Evolutionary conservation across 371 early-diverging fungal species (phyloP).

Genomic region (Funneliformis caledonium): DNA sequence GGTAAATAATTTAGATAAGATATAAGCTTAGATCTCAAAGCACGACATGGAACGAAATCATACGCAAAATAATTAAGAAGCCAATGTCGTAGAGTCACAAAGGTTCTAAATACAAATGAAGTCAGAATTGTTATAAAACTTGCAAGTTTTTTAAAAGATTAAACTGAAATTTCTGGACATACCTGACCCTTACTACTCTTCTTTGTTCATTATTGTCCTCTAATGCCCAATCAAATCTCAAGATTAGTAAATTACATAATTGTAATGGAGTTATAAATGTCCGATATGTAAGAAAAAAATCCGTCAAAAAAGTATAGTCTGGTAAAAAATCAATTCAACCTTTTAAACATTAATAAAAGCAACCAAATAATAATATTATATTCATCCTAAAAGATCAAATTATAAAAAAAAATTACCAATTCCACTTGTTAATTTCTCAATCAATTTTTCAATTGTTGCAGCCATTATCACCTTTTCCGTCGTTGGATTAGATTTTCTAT

Average conservation of each 20-base stretch:
- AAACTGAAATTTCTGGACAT: not conserved
- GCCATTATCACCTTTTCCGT: conserved; percentile 51
- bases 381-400: not conserved
- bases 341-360: not conserved
- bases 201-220: conserved; percentile 59
- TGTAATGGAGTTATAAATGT: conserved; percentile 64
- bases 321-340: conserved; percentile 16
- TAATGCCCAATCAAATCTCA: conserved; percentile 68
- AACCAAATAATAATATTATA: not conserved
- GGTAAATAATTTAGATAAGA: conserved; percentile 50
- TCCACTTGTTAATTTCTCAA: conserved; percentile 65
- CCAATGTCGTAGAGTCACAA: conserved; percentile 73
- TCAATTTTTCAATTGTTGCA: conserved; percentile 66
- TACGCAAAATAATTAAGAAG: conserved; percentile 66
- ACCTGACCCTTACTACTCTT: conserved; percentile 61
- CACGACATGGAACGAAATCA: conserved; percentile 63
- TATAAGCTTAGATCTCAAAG: conserved; percentile 53
- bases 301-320: conserved; percentile 72
- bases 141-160: not conserved
- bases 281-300: conserved; percentile 73
- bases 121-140: not conserved
- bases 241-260: conserved; percentile 60
- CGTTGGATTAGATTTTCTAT: not conserved
- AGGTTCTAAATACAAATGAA: conserved; percentile 49
- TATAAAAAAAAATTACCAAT: conserved; percentile 52